These are phyloP conservation scores for Thelonectria blattea DNA, from an alignment of 2,329 filamentous ascomycete species.

Conservation along the genomic window DNA sequence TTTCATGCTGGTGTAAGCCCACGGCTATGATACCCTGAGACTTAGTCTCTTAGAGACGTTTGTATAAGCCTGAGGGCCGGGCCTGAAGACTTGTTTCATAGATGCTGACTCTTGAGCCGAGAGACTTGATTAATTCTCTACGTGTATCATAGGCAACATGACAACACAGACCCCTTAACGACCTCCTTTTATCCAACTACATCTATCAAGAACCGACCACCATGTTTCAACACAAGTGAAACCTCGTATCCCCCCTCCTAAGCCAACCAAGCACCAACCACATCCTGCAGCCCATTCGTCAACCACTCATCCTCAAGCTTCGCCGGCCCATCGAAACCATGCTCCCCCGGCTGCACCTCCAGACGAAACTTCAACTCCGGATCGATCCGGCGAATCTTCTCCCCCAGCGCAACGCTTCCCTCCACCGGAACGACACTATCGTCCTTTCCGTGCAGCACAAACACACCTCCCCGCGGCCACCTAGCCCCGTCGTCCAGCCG, in stretches of 20 bases:
- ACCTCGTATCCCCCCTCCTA: not conserved
- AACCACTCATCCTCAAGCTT: constrained; percentile 8
- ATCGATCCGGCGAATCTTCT: not conserved
- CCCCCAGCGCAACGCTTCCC: not conserved
- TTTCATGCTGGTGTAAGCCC: not conserved
- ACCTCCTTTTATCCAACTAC: not conserved
- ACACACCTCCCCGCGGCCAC: constrained; percentile 9
- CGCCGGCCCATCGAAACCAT: constrained; percentile 5
- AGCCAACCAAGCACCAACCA: not conserved
- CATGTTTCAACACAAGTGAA: not conserved
- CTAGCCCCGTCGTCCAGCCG: constrained; percentile 2
- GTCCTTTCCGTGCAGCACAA: constrained; percentile 9
- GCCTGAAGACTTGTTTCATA: too few species aligned
- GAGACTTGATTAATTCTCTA: too few species aligned
- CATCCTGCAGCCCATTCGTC: not conserved
- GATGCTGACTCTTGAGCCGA: too few species aligned
- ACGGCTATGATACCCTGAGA: too few species aligned
- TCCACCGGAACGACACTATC: constrained; percentile 4
- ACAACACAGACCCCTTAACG: too few species aligned
- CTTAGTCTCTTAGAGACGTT: too few species aligned
- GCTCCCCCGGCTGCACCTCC: not conserved
- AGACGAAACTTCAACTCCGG: not conserved
- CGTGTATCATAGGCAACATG: too few species aligned
- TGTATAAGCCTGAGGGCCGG: too few species aligned
- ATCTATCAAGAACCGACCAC: not conserved